phyloP scores from a whole-genome alignment of 768 basidiomycete species.

The Dioszegia aurantiaca region DNA sequence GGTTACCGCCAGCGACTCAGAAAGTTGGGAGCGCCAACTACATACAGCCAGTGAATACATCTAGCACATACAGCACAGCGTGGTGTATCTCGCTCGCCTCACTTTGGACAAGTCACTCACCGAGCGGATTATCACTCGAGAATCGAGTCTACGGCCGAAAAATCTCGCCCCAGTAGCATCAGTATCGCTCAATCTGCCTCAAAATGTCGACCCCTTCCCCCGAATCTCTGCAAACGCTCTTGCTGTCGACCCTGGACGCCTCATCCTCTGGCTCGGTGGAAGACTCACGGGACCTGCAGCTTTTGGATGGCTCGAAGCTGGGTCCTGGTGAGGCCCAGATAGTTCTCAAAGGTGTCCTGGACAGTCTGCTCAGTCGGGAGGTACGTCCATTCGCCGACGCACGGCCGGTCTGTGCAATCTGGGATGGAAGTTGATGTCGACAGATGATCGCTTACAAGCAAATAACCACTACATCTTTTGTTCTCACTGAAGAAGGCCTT shows the following conservation, averaged over 20 bases:
- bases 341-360: slow-evolving; percentile 80
- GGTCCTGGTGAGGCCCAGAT: slow-evolving; percentile 59
- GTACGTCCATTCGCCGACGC: slow-evolving; percentile 57
- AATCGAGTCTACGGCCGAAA: too few relatives aligned
- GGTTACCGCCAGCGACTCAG: too few relatives aligned
- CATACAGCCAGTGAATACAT: too few relatives aligned
- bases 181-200: background rate
- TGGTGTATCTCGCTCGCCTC: too few relatives aligned
- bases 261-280: slow-evolving; percentile 52
- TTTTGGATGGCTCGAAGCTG: slow-evolving; percentile 28
- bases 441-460: slow-evolving; percentile 47
- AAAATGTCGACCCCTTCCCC: slow-evolving; percentile 6
- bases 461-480: slow-evolving; percentile 71
- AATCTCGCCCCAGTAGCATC: background rate
- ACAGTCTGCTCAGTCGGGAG: slow-evolving; percentile 81
- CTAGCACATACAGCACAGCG: too few relatives aligned
- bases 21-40: too few relatives aligned
- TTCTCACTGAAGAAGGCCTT: slow-evolving; percentile 75
- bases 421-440: background rate
- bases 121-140: background rate
- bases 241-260: slow-evolving; percentile 69
- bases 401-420: background rate
- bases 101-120: too few relatives aligned
- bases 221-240: slow-evolving; percentile 64
- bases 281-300: slow-evolving; percentile 48